These are phyloP conservation scores for Leucocoprinus sp. DNA, from an alignment of 768 basidiomycete species.

Conservation along the genomic window DNA sequence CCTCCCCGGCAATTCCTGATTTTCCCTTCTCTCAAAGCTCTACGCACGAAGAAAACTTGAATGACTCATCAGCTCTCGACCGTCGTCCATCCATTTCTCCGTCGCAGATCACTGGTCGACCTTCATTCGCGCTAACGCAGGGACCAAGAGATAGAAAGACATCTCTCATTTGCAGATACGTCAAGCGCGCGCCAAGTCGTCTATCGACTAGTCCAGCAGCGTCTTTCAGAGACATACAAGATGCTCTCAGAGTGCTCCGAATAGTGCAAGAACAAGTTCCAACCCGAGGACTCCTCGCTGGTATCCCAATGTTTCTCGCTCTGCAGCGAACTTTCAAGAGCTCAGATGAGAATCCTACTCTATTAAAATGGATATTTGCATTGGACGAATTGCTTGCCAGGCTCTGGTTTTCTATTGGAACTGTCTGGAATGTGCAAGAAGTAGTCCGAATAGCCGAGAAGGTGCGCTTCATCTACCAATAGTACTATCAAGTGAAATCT, in stretches of 20 bases:
- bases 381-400: conserved; percentile 57
- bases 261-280: conserved; percentile 69
- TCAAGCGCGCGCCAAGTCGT: conserved; percentile 34
- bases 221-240: conserved; percentile 53
- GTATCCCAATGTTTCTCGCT: conserved; percentile 82
- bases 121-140: conserved; percentile 35
- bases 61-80: not conserved
- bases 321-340: conserved; percentile 46
- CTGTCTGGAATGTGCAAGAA: conserved; percentile 56
- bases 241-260: conserved; percentile 58
- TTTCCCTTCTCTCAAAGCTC: not conserved
- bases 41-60: conserved; percentile 3
- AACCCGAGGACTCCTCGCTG: conserved; percentile 62
- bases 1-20: conserved; percentile 13
- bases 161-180: conserved; percentile 38
- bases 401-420: conserved; percentile 63
- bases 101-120: conserved; percentile 13
- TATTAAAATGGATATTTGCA: conserved; percentile 36
- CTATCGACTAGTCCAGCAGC: conserved; percentile 31
- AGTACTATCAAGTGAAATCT: conserved; percentile 10
- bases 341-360: conserved; percentile 30
- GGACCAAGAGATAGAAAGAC: conserved; percentile 49
- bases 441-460: conserved; percentile 46
- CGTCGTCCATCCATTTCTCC: conserved; percentile 9
- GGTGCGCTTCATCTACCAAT: conserved; percentile 30